Evolutionary conservation across 139 green algal species (phyloP), one percentile per base, ranked within the genome.

Genomic region (Coccomyxa sp.): DNA sequence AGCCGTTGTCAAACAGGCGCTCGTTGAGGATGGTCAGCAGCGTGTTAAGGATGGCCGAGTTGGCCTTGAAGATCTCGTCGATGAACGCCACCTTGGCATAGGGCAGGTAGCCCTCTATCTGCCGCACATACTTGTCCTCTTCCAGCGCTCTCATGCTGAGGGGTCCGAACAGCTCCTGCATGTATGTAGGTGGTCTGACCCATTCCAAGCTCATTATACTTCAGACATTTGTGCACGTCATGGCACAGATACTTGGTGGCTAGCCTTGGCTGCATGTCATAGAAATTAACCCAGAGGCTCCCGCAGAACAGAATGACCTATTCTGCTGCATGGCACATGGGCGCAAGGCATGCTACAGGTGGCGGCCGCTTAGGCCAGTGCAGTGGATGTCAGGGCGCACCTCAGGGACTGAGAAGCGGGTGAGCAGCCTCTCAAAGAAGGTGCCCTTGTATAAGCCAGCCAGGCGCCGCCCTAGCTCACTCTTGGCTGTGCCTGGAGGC

Each of bases 21-120:
- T 98, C 95, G 83, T 98, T 98, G 10, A 98, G 84, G 31, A 98
- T 86, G 34, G 95, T 97, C 36, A 98, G 87, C 82, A 98, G 85
- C 4, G 95, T 92, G 89, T 98, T 98, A 24, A 97, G 82, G 88
- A 98, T 98, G 75, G 95, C 95, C 22, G 82, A 92, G 89, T 97
- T 97, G 75, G 95, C 94, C 82, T 97, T 95, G 83, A 91, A 92
- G 70, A 97, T 90, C 79, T 98, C 93, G 37, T 97, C 95, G 36
- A 98, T 91, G 85, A 98, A 98, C 0, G 95, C 95, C 27, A 98
- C 90, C 55, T 80, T 88, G 69, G 91, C 90, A 18, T 82, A 83
- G 33, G 91, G 95, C 69, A 98, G 90, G 89, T 97, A 99, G 36
- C 95, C 95, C 55, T 92, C 86, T 3, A 89, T 96, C 83, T 97